phyloP scores from a whole-genome alignment of 1,139 yeast species.

The Diutina siamensis region DNA sequence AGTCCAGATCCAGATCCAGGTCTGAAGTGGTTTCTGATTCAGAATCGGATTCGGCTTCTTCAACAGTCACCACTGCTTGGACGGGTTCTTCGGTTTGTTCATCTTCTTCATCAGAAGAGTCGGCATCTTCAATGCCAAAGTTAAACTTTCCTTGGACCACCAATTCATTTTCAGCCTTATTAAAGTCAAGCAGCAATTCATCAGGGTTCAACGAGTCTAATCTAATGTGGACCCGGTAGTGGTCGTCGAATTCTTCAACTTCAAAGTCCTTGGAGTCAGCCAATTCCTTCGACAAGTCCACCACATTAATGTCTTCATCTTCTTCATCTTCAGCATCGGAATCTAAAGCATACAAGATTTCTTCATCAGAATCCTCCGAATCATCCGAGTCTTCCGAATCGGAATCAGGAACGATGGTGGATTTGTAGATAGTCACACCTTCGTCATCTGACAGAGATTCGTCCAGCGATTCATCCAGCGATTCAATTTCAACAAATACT shows the following conservation, averaged over 20 bases:
- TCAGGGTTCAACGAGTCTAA: conserved; percentile 34
- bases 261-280: conserved; percentile 36
- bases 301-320: conserved; percentile 22
- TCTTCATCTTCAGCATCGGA: conserved; percentile 14
- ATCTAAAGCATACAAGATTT: background rate
- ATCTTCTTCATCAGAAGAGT: conserved; percentile 12
- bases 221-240: conserved; percentile 32
- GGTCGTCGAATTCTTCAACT: conserved; percentile 28
- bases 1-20: conserved; percentile 11
- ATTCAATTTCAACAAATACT: conserved; percentile 15
- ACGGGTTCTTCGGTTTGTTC: conserved; percentile 11
- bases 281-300: conserved; percentile 34
- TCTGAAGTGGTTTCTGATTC: conserved; percentile 9
- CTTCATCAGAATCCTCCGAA: conserved; percentile 6
- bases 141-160: conserved; percentile 32
- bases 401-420: background rate
- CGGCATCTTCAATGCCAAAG: conserved; percentile 15
- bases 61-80: conserved; percentile 10
- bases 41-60: conserved; percentile 7
- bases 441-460: conserved; percentile 14
- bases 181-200: conserved; percentile 30
- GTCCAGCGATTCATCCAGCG: conserved; percentile 7
- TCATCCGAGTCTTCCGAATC: conserved; percentile 15
- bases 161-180: conserved; percentile 33
- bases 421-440: conserved; percentile 7